A percentile compares a stretch with the other conserved stretches of the same genome.
These are phyloP conservation scores for Coemansia sp. DNA, from an alignment of 192 early-diverging fungal genomes.

Conservation along the genomic window DNA sequence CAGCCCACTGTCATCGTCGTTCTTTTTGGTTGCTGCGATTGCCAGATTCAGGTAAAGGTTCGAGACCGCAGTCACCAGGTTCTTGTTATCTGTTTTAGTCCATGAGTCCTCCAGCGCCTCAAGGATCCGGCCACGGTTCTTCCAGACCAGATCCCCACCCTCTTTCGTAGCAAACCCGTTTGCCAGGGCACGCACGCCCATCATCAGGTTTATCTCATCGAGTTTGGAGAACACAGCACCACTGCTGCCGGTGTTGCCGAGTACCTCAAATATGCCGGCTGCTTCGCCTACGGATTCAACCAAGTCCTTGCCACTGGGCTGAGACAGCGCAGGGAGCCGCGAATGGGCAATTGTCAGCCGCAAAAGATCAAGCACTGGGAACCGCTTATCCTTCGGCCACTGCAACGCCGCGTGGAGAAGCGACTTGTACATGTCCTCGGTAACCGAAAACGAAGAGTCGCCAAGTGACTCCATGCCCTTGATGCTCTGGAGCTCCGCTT, in stretches of 20 bases:
- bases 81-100: constrained; percentile 26
- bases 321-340: constrained; percentile 31
- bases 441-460: constrained; percentile 27
- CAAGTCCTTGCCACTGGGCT: constrained; percentile 52
- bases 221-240: constrained; percentile 23
- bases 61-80: constrained; percentile 31
- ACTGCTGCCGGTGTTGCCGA: neutral
- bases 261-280: constrained; percentile 34
- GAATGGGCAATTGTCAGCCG: constrained; percentile 67
- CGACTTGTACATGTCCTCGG: constrained; percentile 44
- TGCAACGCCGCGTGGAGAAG: constrained; percentile 57
- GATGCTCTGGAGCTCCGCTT: constrained; percentile 18
- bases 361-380: constrained; percentile 85
- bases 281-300: constrained; percentile 42
- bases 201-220: constrained; percentile 75
- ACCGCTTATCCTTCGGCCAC: constrained; percentile 73
- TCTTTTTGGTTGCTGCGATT: constrained; percentile 17
- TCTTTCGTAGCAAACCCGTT: constrained; percentile 68
- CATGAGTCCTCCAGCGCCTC: constrained; percentile 34
- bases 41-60: constrained; percentile 39
- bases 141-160: constrained; percentile 49
- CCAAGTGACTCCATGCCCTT: constrained; percentile 9
- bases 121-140: constrained; percentile 27
- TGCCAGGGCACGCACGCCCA: constrained; percentile 67
- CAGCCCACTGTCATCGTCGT: constrained; percentile 44